Percentiles rank a stretch among this genome's conserved stretches.
phyloP scores from a whole-genome alignment of 441 rosid genomes.

The Viola pubescens region DNA sequence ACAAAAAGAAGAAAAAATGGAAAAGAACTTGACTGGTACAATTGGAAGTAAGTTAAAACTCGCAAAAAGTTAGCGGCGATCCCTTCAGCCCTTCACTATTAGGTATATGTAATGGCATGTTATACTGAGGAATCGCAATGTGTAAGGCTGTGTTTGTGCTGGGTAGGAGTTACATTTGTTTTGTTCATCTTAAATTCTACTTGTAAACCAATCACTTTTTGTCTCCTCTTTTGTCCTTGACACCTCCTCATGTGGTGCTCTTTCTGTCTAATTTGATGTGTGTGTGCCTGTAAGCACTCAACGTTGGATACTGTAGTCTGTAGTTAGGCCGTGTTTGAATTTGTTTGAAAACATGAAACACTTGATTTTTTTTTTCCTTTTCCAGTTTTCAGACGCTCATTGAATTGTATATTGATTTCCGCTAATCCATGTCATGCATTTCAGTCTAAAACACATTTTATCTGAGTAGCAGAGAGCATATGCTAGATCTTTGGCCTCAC shows the following conservation, averaged over 20 bases:
- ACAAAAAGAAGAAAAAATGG: too few species aligned
- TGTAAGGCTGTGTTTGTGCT: too few species aligned
- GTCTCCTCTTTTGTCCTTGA: neutral
- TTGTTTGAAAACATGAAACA: neutral
- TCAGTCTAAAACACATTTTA: conserved; percentile 4
- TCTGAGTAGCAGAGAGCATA: neutral
- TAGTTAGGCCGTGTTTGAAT: neutral
- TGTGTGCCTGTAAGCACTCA: neutral
- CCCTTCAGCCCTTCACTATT: too few species aligned
- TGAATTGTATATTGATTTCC: neutral
- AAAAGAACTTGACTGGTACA: too few species aligned
- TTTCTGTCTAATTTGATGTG: neutral
- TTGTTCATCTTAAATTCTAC: too few species aligned
- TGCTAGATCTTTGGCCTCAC: too few species aligned
- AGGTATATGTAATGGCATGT: too few species aligned
- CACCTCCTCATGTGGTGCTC: neutral
- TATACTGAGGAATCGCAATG: too few species aligned
- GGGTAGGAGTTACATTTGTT: neutral
- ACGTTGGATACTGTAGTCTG: neutral
- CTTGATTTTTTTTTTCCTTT: neutral
- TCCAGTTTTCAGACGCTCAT: neutral
- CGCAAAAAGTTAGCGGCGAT: too few species aligned
- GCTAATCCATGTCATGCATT: neutral
- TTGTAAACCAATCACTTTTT: neutral
- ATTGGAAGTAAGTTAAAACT: too few species aligned